Evolutionary conservation across 495 filamentous ascomycete species (phyloP), one percentile per base, ranked within the genome.

Genomic region (Chaetomium tenue): DNA sequence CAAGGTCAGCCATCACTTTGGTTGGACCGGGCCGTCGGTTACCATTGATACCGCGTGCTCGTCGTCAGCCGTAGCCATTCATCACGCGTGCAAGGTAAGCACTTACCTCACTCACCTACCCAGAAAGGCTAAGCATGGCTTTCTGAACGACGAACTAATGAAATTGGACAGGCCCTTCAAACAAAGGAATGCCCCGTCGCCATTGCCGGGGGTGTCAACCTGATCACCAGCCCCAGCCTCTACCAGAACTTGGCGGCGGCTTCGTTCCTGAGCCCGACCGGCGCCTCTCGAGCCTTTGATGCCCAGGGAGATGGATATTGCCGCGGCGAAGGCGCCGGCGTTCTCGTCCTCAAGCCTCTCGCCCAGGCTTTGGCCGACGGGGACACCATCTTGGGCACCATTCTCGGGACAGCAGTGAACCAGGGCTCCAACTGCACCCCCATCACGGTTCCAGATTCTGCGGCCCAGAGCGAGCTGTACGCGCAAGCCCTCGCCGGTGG

Each of bases 271-370:
- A 75, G 71, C 20, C 67, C 75, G 11, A 76, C 76, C n/a, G 77
- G 78, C 8, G 67, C 53, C 1, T 88, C 79, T 58, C 79, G 84
- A 46, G 81, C 82, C 2, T 92, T 88, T 63, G 84, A 87, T 67
- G 77, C 78, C 2, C 60, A 68, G 0, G 88, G 86, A 7, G 78
- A 88, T 70, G 88, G 88, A 0, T 91, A 87, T 70, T 85, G 74
- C 1, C 75, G 88, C 9, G 88, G 77, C 1, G 89, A 92, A 65
- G 88, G 80, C 1, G 63, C 86, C 22, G 77, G 73, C 42, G 73
- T 75, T 1, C 52, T 89, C 0, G 72, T 83, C 5, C 46, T 91
- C 1, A 91, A 90, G 71, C 69, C 64, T 12, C 68, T 89, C 1
- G 61, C 60, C 0, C 76, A 82, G 28, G 88, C 83, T 6, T 23